Evolutionary conservation across 257 asterid species (phyloP).

Genomic region (Rubia yunnanensis): DNA sequence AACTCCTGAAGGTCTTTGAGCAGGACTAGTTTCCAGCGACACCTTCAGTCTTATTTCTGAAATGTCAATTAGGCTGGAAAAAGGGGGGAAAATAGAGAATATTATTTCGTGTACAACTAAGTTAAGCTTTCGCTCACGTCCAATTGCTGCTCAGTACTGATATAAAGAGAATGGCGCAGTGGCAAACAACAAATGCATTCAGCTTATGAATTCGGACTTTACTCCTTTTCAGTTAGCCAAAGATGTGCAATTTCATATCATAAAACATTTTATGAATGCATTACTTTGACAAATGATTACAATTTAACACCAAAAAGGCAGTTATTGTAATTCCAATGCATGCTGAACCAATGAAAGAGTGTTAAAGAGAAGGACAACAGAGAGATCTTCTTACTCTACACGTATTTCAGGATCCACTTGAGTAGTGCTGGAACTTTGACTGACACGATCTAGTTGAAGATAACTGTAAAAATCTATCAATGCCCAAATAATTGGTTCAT

Average conservation of each 20-base stretch:
- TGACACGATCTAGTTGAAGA: constrained; percentile 75
- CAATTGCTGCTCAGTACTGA: neutral
- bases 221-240: neutral
- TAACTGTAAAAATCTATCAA: constrained; percentile 68
- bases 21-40: constrained; percentile 87
- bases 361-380: neutral
- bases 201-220: neutral
- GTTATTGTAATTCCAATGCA: neutral
- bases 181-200: neutral
- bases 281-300: neutral
- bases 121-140: neutral
- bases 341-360: neutral
- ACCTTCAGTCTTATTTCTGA: constrained; percentile 85
- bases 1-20: constrained; percentile 86
- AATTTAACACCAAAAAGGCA: neutral
- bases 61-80: constrained; percentile 83
- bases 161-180: neutral
- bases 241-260: neutral
- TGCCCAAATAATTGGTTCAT: constrained; percentile 97
- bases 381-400: constrained; percentile 57
- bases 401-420: constrained; percentile 99
- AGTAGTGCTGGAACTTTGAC: constrained; percentile 57
- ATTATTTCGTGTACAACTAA: neutral
- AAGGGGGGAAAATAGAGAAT: neutral
- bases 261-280: neutral